Base-by-base conservation (phyloP, 768 basidiomycete species). In the Amanita subjunquillea region DNA sequence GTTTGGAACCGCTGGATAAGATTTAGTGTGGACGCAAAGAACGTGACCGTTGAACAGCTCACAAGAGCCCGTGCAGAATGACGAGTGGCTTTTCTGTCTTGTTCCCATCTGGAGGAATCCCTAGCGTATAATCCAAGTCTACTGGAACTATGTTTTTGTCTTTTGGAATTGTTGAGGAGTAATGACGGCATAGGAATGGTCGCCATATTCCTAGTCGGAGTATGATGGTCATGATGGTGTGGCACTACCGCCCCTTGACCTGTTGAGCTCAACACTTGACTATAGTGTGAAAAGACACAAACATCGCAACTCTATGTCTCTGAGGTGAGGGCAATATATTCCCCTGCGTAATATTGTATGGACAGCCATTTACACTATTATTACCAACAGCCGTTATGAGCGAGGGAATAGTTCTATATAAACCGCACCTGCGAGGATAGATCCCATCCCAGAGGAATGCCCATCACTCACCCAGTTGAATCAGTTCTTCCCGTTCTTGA, bases 1-100 rank as follows among this genome's bases (percentile, higher is more conserved):
- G 79, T 63, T 93, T 92, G 37, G 85, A 90, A 0, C 91, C 91
- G 58, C 89, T 92, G 58, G 29, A 32, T 8, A 6, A 20, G 37
- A 5, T 15, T 40, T 25, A 37, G 9, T 23, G 20, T 1, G 12
- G 34, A n/a, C 30, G 10, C 22, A 30, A 17, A n/a, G 37, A 17
- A 8, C 20, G 13, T 17, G 9, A 8, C n/a, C 17, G 17, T 17
- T 17, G 22, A 25, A 13, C 9, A 9, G 41, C 53, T 42, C 12
- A 54, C 53, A 54, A 54, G 20, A 54, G 53, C 20, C 53, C 53
- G 37, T 54, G 53, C 5, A 54, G n/a, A 48, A 54, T 54, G 9
- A 54, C 39, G 39, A 54, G 20, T 10, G 53, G 41, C 32, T 17
- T 37, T 37, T 54, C 48, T 20, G 39, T 54, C 40, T 17, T 27